These are phyloP conservation scores for Phialophora tarda DNA, from an alignment of 2,329 filamentous ascomycete genomes.

Conservation along the genomic window DNA sequence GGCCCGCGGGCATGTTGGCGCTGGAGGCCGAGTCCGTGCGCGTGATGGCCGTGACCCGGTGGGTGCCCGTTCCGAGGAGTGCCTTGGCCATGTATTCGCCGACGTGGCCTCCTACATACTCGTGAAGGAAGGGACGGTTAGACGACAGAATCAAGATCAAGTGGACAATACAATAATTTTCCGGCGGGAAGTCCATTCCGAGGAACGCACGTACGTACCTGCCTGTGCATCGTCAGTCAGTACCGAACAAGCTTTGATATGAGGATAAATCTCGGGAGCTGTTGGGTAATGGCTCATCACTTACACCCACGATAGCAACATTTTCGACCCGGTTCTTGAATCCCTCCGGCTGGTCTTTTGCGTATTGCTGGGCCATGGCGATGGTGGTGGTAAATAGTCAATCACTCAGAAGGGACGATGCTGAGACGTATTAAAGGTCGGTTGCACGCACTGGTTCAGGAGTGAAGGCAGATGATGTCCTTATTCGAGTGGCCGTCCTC, in stretches of 20 bases:
- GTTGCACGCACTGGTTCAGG: no score
- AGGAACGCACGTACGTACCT: neutral
- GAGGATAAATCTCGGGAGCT: no score
- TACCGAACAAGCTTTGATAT: conserved; percentile 29
- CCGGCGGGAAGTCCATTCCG: neutral
- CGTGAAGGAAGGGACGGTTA: neutral
- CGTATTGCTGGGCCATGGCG: conserved; percentile 44
- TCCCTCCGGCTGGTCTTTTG: conserved; percentile 47
- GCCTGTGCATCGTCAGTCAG: conserved; percentile 34
- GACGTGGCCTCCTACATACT: conserved; percentile 61
- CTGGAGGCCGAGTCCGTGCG: conserved; percentile 52
- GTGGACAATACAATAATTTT: conserved; percentile 29
- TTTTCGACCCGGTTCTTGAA: conserved; percentile 48
- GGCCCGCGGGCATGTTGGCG: conserved; percentile 52
- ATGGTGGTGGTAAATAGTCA: neutral
- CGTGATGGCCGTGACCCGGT: conserved; percentile 60
- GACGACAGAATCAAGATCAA: conserved; percentile 29
- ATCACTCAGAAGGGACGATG: neutral
- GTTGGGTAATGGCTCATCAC: conserved; percentile 29
- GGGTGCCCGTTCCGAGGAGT: conserved; percentile 56
- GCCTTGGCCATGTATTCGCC: conserved; percentile 43
- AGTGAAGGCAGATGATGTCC: neutral
- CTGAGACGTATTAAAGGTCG: no score
- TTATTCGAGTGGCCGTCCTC: neutral
- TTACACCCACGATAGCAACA: conserved; percentile 51